Percentiles rank a stretch among this genome's conserved stretches.
These are phyloP conservation scores for Amborella trichopoda DNA, from an alignment of 164 flowering plant genomes.

Conservation along the genomic window DNA sequence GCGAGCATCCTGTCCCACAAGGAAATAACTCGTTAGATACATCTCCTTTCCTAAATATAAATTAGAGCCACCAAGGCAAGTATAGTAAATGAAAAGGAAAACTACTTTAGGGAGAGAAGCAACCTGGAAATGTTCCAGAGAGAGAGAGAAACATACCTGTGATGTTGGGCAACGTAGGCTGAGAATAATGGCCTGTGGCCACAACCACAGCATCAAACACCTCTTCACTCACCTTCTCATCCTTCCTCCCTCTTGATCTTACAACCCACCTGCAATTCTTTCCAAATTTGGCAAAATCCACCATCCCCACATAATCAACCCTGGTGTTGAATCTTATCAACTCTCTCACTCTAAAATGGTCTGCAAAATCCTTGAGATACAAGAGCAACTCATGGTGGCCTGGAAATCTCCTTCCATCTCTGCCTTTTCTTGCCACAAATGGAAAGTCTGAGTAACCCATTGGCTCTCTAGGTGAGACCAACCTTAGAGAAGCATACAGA, in stretches of 20 bases:
- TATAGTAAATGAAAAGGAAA: not conserved
- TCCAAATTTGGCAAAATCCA: conserved; percentile 25
- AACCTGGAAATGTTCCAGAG: not conserved
- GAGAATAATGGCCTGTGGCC: conserved; percentile 82
- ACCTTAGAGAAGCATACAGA: conserved; percentile 58
- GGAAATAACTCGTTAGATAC: too few relatives aligned
- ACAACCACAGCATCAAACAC: conserved; percentile 89
- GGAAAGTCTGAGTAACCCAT: conserved; percentile 91
- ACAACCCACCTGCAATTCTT: conserved; percentile 64
- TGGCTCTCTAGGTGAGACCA: conserved; percentile 64
- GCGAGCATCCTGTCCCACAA: too few relatives aligned
- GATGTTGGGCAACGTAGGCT: conserved; percentile 67
- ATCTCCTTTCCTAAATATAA: too few relatives aligned
- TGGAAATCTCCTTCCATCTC: conserved; percentile 79
- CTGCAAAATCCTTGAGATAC: conserved; percentile 63
- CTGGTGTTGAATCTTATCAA: conserved; percentile 59
- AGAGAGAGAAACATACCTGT: conserved; percentile 54
- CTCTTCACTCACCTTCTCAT: conserved; percentile 39
- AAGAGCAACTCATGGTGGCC: conserved; percentile 58
- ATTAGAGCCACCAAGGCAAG: not conserved
- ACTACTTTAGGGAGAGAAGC: not conserved
- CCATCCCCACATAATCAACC: conserved; percentile 69
- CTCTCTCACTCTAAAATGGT: conserved; percentile 54
- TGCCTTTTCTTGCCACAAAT: conserved; percentile 46
- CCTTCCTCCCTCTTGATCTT: conserved; percentile 24